Evolutionary conservation across 2,329 filamentous ascomycete genomes (phyloP).

Genomic region (Kalmusia sp.): DNA sequence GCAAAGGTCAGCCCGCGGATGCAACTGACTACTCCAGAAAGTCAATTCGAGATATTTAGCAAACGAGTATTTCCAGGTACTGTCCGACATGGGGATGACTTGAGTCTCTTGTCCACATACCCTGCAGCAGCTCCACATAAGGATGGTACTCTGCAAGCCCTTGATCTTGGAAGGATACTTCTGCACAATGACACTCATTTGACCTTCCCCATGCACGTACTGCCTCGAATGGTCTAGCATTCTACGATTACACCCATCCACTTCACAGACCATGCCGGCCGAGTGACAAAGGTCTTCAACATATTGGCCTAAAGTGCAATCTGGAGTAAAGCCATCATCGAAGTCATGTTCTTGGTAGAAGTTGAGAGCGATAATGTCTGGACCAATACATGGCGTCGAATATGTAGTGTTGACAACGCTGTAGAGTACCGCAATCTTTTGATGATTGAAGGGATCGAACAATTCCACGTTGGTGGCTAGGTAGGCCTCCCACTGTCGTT

Average conservation of each 20-base stretch:
- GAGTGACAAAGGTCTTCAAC: slow-evolving; percentile 86
- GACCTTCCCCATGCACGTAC: slow-evolving; percentile 94
- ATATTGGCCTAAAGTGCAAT: slow-evolving; percentile 94
- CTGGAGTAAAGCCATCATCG: slow-evolving; percentile 74
- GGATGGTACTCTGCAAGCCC: slow-evolving; percentile 75
- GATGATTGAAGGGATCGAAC: slow-evolving; percentile 94
- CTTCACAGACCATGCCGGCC: slow-evolving; percentile 78
- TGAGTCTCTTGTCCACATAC: slow-evolving; percentile 90
- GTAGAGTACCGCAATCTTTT: slow-evolving; percentile 94
- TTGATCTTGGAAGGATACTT: slow-evolving; percentile 71
- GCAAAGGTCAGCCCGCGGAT: slow-evolving; percentile 76
- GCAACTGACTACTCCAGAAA: slow-evolving; percentile 90
- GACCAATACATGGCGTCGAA: slow-evolving; percentile 90
- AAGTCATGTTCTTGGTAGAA: slow-evolving; percentile 91
- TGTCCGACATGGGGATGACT: slow-evolving; percentile 88
- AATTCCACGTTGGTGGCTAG: slow-evolving; percentile 86
- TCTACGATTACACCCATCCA: slow-evolving; percentile 83
- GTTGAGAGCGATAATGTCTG: slow-evolving; percentile 85
- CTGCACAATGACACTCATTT: slow-evolving; percentile 90
- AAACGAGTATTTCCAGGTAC: slow-evolving; percentile 97
- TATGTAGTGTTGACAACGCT: slow-evolving; percentile 93
- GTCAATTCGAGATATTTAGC: slow-evolving; percentile 97
- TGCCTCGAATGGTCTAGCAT: slow-evolving; percentile 95
- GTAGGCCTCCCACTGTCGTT: slow-evolving; percentile 94
- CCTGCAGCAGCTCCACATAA: slow-evolving; percentile 98